Evolutionary conservation across 768 basidiomycete species (phyloP), one percentile per base, ranked within the genome.

Genomic region (Rhodotorula diobovata): DNA sequence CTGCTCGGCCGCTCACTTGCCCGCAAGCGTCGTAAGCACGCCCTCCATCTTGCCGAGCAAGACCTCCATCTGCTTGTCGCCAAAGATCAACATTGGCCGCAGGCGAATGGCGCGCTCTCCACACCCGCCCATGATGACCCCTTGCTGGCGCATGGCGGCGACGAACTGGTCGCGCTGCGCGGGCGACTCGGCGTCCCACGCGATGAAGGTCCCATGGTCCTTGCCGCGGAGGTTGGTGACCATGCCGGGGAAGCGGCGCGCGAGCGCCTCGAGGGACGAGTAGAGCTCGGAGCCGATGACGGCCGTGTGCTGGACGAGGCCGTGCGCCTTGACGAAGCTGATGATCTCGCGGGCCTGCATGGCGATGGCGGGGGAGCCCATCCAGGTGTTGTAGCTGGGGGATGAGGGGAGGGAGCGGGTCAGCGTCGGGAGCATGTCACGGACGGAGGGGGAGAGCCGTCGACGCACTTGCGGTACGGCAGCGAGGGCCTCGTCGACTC

Each of bases 71-170:
- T 59, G 58, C 41, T 45, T 43, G 41, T 59, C 59, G 43, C 59
- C 80, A 73, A 82, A 83, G 46, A 80, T 54, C 46, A 76, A 63
- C 75, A 76, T 73, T 7, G 71, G 69, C 37, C 75, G 41, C 18
- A 77, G 66, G 15, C 77, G 51, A 8, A 77, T 69, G 37, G 77
- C 59, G 15, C 64, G 34, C 18, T 76, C 75, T 11, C 79, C 79
- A 50, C 79, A 78, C 2, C 80, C 82, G 34, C 80, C 82, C 68
- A 82, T 80, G 35, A 81, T 77, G 50, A 83, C 79, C 46, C 82
- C 82, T 28, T 74, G 61, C 34, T 67, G 60, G 63, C 79, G 76
- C 78, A 82, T 80, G 46, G 66, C 53, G 23, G 57, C 66, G 56
- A 82, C 70, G 60, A 82, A 81, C 30, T 34, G 28, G 67, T 83